phyloP scores from a whole-genome alignment of 371 early-diverging fungal species.

The Actinomortierella wolfii region DNA sequence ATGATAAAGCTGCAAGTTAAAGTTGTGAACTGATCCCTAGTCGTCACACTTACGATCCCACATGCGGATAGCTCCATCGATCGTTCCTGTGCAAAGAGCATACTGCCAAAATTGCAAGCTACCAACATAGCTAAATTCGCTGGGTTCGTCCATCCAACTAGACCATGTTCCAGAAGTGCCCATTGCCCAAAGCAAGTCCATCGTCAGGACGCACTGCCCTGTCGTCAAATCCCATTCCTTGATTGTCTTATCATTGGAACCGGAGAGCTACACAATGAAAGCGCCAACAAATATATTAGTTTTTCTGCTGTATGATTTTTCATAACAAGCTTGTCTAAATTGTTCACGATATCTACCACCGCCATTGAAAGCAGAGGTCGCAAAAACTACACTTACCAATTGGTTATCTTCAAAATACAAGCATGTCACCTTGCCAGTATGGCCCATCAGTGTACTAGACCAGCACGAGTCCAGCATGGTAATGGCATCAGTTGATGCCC shows the following conservation, averaged over 20 bases:
- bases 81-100: slow-evolving; percentile 85
- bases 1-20: background rate
- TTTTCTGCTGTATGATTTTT: background rate
- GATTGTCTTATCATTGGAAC: slow-evolving; percentile 87
- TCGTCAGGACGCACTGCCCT: slow-evolving; percentile 65
- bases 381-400: slow-evolving; percentile 45
- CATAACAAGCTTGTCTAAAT: background rate
- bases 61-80: slow-evolving; percentile 85
- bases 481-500: slow-evolving; percentile 29
- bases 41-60: slow-evolving; percentile 75
- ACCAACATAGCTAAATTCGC: slow-evolving; percentile 65
- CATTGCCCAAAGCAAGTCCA: slow-evolving; percentile 76
- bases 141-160: slow-evolving; percentile 45
- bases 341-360: background rate
- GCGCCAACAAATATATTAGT: background rate
- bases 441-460: slow-evolving; percentile 55
- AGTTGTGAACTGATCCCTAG: no score
- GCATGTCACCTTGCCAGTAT: slow-evolving; percentile 58
- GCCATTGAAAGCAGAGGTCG: background rate
- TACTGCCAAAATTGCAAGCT: slow-evolving; percentile 81
- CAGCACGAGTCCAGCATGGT: slow-evolving; percentile 46
- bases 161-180: slow-evolving; percentile 29
- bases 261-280: slow-evolving; percentile 60
- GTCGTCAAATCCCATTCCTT: slow-evolving; percentile 89
- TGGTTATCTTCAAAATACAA: slow-evolving; percentile 52